These are phyloP conservation scores for Mimosa pudica DNA, from an alignment of 306 rosid species.

Conservation along the genomic window DNA sequence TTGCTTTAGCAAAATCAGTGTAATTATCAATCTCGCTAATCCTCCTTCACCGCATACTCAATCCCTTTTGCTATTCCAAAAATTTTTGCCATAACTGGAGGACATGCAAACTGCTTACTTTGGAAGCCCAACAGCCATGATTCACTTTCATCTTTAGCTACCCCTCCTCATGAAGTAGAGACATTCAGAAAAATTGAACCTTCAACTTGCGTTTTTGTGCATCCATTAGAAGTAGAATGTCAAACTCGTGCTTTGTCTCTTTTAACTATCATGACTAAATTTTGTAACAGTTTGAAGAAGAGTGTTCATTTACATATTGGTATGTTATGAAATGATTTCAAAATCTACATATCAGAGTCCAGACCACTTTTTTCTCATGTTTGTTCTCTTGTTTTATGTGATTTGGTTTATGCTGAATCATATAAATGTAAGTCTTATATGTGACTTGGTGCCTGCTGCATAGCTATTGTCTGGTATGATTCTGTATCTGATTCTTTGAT, in stretches of 20 bases:
- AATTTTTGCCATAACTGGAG: not conserved
- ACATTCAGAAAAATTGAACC: not conserved
- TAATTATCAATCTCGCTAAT: too few species aligned
- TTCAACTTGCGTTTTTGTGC: not conserved
- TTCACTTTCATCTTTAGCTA: not conserved
- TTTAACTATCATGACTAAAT: not conserved
- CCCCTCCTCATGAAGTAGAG: not conserved
- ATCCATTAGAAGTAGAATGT: not conserved
- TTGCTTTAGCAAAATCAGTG: not conserved
- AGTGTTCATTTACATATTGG: conserved; percentile 3
- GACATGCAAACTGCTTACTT: not conserved
- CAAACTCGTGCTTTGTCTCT: not conserved
- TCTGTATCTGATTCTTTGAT: conserved; percentile 22
- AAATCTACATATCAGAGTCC: conserved; percentile 7
- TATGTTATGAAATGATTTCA: conserved; percentile 15
- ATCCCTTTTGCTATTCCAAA: not conserved
- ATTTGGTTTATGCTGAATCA: conserved; percentile 7
- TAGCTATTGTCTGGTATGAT: conserved; percentile 21
- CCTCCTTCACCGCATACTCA: not conserved
- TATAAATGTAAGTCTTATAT: not conserved
- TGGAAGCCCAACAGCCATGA: not conserved
- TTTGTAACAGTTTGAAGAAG: conserved; percentile 15
- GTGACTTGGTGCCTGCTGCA: conserved; percentile 1
- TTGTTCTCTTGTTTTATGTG: not conserved
- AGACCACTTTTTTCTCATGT: conserved; percentile 1